Percentiles rank a stretch among this genome's conserved stretches.
Conservation (phyloP, 1,284 basidiomycete species). For the Tilletia horrida region DNA sequence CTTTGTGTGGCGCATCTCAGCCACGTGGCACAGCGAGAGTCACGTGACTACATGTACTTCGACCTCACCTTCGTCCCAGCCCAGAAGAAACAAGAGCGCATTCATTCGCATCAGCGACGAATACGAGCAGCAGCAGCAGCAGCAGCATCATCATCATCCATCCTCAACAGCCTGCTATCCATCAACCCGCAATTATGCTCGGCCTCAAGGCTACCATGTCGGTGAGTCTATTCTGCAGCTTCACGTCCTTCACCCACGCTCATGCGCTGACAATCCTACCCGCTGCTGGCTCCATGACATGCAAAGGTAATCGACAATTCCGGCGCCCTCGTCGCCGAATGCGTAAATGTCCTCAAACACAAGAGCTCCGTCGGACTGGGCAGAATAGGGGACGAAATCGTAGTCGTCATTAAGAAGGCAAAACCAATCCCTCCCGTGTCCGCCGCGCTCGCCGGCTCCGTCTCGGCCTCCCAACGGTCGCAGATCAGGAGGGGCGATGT, state of each 20-base stretch:
- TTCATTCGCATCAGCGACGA: too few relatives aligned
- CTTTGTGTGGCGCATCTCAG: too few relatives aligned
- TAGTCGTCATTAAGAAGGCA: slow-evolving; percentile 90
- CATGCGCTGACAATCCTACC: too few relatives aligned
- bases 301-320: slow-evolving; percentile 92
- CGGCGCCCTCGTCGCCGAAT: slow-evolving; percentile 91
- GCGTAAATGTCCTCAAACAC: slow-evolving; percentile 92
- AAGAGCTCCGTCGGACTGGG: slow-evolving; percentile 78
- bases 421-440: slow-evolving; percentile 64
- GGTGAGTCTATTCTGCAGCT: slow-evolving; percentile 26
- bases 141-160: slow-evolving; percentile 1
- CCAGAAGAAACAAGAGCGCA: too few relatives aligned
- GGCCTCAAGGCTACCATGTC: slow-evolving; percentile 54
- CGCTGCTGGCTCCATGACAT: not conserved
- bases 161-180: not conserved
- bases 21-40: too few relatives aligned
- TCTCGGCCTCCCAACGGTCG: slow-evolving; percentile 58
- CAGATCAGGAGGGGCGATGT: slow-evolving; percentile 84
- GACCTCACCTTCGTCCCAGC: too few relatives aligned
- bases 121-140: not conserved
- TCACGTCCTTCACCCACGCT: not conserved
- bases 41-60: too few relatives aligned
- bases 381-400: slow-evolving; percentile 81
- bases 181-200: slow-evolving; percentile 35
- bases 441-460: slow-evolving; percentile 57